Conservation (phyloP, 148 eudicot genomes). For the Cornus suecica region DNA sequence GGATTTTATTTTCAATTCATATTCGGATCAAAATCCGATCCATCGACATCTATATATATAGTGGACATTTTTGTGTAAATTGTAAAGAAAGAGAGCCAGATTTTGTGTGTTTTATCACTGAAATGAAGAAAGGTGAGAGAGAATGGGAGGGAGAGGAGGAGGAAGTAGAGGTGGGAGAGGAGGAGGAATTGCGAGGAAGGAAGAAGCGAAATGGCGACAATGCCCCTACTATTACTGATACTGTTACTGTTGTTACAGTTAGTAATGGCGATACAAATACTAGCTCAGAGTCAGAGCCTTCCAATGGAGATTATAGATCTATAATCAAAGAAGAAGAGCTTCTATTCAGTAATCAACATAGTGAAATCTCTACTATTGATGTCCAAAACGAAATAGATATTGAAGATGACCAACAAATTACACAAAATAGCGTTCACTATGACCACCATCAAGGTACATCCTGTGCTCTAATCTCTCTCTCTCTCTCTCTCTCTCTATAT, state of each 20-base stretch:
- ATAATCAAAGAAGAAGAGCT: constrained; percentile 4
- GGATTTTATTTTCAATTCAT: too few species aligned
- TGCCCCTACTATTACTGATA: not conserved
- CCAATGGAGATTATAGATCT: not conserved
- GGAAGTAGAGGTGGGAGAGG: not conserved
- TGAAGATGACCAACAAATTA: not conserved
- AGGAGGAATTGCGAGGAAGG: not conserved
- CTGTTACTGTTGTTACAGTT: not conserved
- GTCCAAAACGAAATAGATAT: not conserved
- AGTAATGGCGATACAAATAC: not conserved
- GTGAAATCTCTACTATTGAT: not conserved
- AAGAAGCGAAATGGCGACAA: not conserved
- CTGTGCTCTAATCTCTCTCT: too few species aligned
- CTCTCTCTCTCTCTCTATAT: too few species aligned
- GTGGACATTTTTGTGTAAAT: too few species aligned
- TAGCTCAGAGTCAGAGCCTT: not conserved
- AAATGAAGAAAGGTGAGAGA: too few species aligned
- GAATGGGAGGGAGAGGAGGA: not conserved
- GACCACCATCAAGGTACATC: constrained; percentile 11
- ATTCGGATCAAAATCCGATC: too few species aligned
- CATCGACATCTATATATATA: too few species aligned
- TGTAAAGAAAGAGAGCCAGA: too few species aligned
- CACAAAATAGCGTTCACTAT: constrained; percentile 12
- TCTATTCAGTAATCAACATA: not conserved
- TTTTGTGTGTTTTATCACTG: too few species aligned